Evolutionary conservation across 2,329 filamentous ascomycete species (phyloP).

Genomic region (Rhynchosporium agropyri): DNA sequence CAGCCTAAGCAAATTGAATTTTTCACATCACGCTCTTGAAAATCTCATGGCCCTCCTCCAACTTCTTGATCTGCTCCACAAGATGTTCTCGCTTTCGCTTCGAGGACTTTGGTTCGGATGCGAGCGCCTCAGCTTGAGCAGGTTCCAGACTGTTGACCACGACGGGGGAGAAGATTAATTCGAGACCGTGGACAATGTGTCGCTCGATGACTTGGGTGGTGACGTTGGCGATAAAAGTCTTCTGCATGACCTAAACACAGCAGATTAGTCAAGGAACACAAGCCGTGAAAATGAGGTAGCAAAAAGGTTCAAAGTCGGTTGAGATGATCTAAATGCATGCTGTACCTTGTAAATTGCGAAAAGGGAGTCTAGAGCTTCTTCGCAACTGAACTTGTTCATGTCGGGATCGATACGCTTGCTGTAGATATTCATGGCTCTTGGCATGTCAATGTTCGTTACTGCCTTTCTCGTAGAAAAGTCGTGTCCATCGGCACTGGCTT

Average conservation of each 20-base stretch:
- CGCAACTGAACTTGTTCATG: constrained; percentile 40
- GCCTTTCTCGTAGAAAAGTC: neutral
- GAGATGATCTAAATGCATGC: neutral
- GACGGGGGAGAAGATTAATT: constrained; percentile 40
- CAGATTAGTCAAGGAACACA: neutral
- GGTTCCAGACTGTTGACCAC: constrained; percentile 33
- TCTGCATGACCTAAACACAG: constrained; percentile 37
- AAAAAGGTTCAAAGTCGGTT: too few species aligned
- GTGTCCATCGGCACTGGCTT: neutral
- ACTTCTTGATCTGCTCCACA: constrained; percentile 37
- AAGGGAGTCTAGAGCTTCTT: constrained; percentile 41
- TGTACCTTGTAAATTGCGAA: constrained; percentile 43
- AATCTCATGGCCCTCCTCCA: constrained; percentile 39
- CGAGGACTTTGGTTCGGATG: constrained; percentile 35
- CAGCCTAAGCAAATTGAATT: too few species aligned
- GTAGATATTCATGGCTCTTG: constrained; percentile 18
- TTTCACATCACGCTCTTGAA: constrained; percentile 35
- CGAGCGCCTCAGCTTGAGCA: constrained; percentile 35
- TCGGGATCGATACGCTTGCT: constrained; percentile 26
- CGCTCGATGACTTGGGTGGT: constrained; percentile 43
- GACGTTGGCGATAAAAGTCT: constrained; percentile 43
- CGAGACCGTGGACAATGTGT: constrained; percentile 40
- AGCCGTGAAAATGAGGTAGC: neutral
- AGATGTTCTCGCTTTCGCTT: constrained; percentile 36
- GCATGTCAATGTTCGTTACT: constrained; percentile 21